Evolutionary conservation across 257 asterid species (phyloP).

Genomic region (Linaria vulgaris): DNA sequence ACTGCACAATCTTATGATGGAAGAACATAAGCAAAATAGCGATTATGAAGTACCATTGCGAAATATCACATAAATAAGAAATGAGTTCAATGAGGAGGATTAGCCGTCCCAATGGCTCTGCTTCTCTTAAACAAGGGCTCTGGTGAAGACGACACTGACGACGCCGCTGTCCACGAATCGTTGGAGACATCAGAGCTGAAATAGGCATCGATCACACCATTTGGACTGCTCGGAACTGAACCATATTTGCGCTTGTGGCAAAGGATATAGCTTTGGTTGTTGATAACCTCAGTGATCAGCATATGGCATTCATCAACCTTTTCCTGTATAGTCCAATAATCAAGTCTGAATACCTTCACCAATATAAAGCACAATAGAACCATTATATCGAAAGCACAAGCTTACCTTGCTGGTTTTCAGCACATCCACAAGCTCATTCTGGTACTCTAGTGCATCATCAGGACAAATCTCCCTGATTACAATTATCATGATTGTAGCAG

Average conservation of each 20-base stretch:
- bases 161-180: constrained; percentile 46
- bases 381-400: background rate
- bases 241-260: constrained; percentile 41
- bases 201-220: constrained; percentile 56
- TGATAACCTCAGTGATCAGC: constrained; percentile 35
- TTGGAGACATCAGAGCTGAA: constrained; percentile 52
- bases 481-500: constrained; percentile 46
- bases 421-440: constrained; percentile 35
- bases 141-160: constrained; percentile 39
- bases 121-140: constrained; percentile 49
- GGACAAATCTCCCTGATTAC: constrained; percentile 44
- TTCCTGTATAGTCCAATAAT: constrained; percentile 35
- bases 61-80: constrained; percentile 34
- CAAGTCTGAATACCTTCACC: constrained; percentile 3
- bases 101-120: constrained; percentile 29
- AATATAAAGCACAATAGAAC: background rate
- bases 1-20: constrained; percentile 38
- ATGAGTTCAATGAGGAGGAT: constrained; percentile 21
- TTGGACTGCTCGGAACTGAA: constrained; percentile 51
- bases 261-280: constrained; percentile 22
- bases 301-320: constrained; percentile 38
- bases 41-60: constrained; percentile 49
- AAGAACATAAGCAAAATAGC: constrained; percentile 37
- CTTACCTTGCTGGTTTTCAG: constrained; percentile 49
- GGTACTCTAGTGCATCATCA: constrained; percentile 35